These are phyloP conservation scores for Pichia heedii DNA, from an alignment of 805 yeast species.

Conservation along the genomic window DNA sequence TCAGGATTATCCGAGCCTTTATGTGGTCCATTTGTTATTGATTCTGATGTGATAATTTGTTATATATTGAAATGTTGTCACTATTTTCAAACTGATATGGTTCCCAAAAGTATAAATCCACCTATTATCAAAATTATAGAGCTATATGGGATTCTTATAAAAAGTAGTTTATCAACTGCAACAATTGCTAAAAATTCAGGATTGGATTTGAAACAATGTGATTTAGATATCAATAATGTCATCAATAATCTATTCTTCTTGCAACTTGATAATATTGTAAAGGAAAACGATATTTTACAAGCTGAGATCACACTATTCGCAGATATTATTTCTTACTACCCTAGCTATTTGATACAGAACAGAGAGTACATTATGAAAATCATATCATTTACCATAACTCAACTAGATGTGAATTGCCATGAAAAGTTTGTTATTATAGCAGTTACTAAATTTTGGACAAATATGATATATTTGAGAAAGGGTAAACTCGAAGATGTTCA, in stretches of 20 bases:
- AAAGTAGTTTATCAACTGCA: conserved; percentile 27
- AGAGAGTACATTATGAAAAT: conserved; percentile 14
- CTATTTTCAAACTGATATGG: conserved; percentile 22
- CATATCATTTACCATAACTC: conserved; percentile 28
- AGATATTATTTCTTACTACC: conserved; percentile 4
- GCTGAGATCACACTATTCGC: conserved; percentile 40
- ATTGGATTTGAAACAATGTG: conserved; percentile 18
- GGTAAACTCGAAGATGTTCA: conserved; percentile 32
- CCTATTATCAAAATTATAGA: conserved; percentile 19
- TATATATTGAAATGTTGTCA: conserved; percentile 31
- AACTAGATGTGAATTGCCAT: conserved; percentile 30
- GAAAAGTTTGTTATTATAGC: conserved; percentile 51
- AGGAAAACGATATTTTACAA: conserved; percentile 55
- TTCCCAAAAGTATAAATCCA: conserved; percentile 31
- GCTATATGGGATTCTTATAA: conserved; percentile 26
- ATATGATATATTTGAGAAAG: conserved; percentile 33
- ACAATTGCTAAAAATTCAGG: conserved; percentile 11
- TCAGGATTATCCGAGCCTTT: conserved; percentile 54
- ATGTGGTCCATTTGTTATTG: conserved; percentile 60
- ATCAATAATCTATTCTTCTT: conserved; percentile 31
- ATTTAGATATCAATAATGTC: conserved; percentile 22
- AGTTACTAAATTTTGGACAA: conserved; percentile 47
- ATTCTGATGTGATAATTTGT: conserved; percentile 30
- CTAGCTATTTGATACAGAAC: conserved; percentile 30
- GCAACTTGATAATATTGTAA: conserved; percentile 25